Percentiles rank a stretch among this genome's conserved stretches.
Evolutionary conservation across 139 green algal genomes (phyloP).

Genomic region (Trebouxia sp.): DNA sequence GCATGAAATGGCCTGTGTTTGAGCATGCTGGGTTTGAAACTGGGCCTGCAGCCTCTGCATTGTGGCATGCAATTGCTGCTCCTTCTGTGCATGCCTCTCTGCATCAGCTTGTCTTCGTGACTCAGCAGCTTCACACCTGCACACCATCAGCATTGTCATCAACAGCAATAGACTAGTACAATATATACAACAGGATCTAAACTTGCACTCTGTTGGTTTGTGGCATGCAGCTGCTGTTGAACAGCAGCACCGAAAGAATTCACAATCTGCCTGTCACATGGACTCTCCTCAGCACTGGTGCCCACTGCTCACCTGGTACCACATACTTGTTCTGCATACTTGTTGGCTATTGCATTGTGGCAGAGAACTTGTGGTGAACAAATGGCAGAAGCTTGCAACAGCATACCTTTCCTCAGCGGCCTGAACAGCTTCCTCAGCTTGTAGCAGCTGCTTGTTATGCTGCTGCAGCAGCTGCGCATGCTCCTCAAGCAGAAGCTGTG

Average conservation of each 20-base stretch:
- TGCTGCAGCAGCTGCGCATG: constrained; percentile 20
- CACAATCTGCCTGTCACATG: too few species aligned
- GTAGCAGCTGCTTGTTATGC: constrained; percentile 3
- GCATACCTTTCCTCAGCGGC: background rate
- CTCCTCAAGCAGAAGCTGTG: background rate
- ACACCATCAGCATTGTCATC: background rate
- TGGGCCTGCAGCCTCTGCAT: background rate
- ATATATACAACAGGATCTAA: too few species aligned
- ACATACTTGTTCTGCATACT: too few species aligned
- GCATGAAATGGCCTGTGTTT: too few species aligned
- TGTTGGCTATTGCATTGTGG: background rate
- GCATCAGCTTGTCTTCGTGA: background rate
- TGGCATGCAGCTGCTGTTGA: too few species aligned
- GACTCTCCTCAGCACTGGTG: too few species aligned
- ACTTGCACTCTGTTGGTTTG: background rate
- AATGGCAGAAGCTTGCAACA: background rate
- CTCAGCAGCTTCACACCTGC: background rate
- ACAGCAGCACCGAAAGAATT: too few species aligned
- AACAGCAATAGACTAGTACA: background rate
- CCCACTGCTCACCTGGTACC: too few species aligned
- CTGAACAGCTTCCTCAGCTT: background rate
- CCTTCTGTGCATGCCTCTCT: background rate
- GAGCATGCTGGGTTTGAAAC: too few species aligned
- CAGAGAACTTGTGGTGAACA: background rate
- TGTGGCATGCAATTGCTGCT: background rate